Conservation (phyloP, 2,329 filamentous ascomycete genomes). For the Clarireedia paspali region DNA sequence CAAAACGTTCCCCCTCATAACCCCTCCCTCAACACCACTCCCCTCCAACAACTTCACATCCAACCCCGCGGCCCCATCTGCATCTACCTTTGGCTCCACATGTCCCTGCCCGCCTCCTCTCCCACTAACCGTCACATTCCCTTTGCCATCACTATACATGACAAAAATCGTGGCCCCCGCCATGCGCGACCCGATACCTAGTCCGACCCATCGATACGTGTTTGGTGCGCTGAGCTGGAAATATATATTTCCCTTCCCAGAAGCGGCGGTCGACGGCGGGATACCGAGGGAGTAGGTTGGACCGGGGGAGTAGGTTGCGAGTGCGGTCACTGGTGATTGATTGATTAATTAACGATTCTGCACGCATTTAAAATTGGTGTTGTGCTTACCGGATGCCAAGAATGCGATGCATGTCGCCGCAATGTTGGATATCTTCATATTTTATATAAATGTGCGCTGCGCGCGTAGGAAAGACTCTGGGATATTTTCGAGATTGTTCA, state of each 20-base stretch:
- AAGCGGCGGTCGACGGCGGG: slow-evolving; percentile 7
- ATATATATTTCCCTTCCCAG: slow-evolving; percentile 41
- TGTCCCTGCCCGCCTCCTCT: slow-evolving; percentile 36
- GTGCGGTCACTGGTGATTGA: not conserved
- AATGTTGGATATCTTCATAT: not conserved
- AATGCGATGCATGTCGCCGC: not conserved
- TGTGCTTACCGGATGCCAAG: not conserved
- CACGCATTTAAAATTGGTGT: not conserved
- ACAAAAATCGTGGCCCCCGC: slow-evolving; percentile 50
- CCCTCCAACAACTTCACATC: slow-evolving; percentile 41
- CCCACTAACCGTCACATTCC: slow-evolving; percentile 49
- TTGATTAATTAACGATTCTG: not conserved
- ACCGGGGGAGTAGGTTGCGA: slow-evolving; percentile 1
- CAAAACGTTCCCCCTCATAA: slow-evolving; percentile 48
- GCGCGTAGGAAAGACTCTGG: not conserved
- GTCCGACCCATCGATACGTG: slow-evolving; percentile 44
- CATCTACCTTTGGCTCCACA: slow-evolving; percentile 36
- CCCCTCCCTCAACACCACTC: slow-evolving; percentile 41
- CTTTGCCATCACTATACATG: slow-evolving; percentile 43
- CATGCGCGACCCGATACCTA: slow-evolving; percentile 51
- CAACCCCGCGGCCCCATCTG: not conserved
- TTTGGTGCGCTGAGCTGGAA: slow-evolving; percentile 48
- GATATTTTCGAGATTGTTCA: not conserved
- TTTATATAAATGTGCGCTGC: not conserved
- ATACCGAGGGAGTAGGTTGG: slow-evolving; percentile 21